A percentile compares a stretch with the other conserved stretches of the same genome.
Evolutionary conservation across 2,329 filamentous ascomycete genomes (phyloP).

Genomic region (Cladophialophora yegresii): DNA sequence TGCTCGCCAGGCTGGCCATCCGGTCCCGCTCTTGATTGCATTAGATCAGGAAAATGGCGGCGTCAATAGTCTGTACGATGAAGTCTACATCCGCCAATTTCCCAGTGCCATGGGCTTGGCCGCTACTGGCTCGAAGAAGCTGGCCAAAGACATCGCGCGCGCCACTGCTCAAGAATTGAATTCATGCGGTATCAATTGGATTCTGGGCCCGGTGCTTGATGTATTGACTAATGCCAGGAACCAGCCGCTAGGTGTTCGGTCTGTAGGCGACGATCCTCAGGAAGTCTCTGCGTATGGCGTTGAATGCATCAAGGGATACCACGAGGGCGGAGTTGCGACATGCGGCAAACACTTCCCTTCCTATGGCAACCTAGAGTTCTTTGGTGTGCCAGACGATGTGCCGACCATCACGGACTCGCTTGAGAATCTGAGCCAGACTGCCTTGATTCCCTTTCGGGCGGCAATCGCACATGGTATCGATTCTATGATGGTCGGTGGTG

Average conservation of each 20-base stretch:
- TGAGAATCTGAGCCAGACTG: slow-evolving; percentile 88
- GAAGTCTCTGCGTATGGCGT: slow-evolving; percentile 92
- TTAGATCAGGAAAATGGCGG: slow-evolving; percentile 98
- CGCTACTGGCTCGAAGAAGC: slow-evolving; percentile 80
- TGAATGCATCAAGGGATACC: slow-evolving; percentile 87
- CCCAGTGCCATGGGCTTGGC: slow-evolving; percentile 95
- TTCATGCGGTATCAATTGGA: slow-evolving; percentile 92
- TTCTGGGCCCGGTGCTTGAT: slow-evolving; percentile 89
- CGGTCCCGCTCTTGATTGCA: slow-evolving; percentile 83
- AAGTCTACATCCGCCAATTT: slow-evolving; percentile 93
- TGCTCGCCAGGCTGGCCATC: slow-evolving; percentile 85
- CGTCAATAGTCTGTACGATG: slow-evolving; percentile 94
- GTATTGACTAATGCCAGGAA: slow-evolving; percentile 91
- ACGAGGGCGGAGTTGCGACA: slow-evolving; percentile 82
- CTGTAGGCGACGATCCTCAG: slow-evolving; percentile 88
- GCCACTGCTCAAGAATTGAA: slow-evolving; percentile 90
- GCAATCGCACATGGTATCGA: slow-evolving; percentile 84
- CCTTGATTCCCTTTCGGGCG: slow-evolving; percentile 86
- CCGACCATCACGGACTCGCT: slow-evolving; percentile 94
- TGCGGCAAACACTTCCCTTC: slow-evolving; percentile 97
- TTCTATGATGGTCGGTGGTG: slow-evolving; percentile 93
- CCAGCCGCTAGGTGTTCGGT: slow-evolving; percentile 85
- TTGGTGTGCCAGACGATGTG: slow-evolving; percentile 86
- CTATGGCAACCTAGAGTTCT: slow-evolving; percentile 91
- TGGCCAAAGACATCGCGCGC: slow-evolving; percentile 87